Evolutionary conservation across 2,329 filamentous ascomycete species (phyloP), one percentile per base, ranked within the genome.

Genomic region (Monosporascus ibericus): DNA sequence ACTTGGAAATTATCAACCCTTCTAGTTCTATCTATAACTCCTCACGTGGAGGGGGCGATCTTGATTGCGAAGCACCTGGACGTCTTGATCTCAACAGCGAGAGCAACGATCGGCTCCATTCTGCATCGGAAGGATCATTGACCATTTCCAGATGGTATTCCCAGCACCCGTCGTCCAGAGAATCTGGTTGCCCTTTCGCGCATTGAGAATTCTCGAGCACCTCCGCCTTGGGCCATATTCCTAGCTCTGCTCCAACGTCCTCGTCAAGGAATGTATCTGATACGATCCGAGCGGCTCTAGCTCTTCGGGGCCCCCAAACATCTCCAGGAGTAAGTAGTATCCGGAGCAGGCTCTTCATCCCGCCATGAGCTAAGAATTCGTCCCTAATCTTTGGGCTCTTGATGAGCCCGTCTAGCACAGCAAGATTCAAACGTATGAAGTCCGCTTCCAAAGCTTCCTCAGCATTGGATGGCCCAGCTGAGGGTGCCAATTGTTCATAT

Each of bases 221-320:
- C 5, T 61, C 57, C 20, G 58, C 60, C 22, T 57, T 70, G 0
- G 82, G 82, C 81, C 81, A 86, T 55, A 80, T 68, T 0, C 81
- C 80, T 18, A 77, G 57, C 24, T 72, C 70, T 2, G 83, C 83
- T 40, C 83, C 82, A 75, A 85, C 83, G 52, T 79, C 75, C 55
- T 78, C 76, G 61, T 88, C 84, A n/a, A 88, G 70, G 62, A 87
- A 88, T 54, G 76, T 84, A 62, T 88, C 85, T 36, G 80, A 73
- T 27, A 86, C 74, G 52, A 87, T 72, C 54, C 82, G 74, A 2
- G 78, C 81, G 24, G 79, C 76, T 61, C 78, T 81, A 53, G 74
- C 75, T 62, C 79, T 75, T 6, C 79, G 75, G 1, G 69, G 63
- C 15, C 74, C 74, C 72, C 82, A 81, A 25, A 73, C 71, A 5